Evolutionary conservation across 1,284 basidiomycete genomes (phyloP), one percentile per base, ranked within the genome.

Genomic region (Athelia sp.): DNA sequence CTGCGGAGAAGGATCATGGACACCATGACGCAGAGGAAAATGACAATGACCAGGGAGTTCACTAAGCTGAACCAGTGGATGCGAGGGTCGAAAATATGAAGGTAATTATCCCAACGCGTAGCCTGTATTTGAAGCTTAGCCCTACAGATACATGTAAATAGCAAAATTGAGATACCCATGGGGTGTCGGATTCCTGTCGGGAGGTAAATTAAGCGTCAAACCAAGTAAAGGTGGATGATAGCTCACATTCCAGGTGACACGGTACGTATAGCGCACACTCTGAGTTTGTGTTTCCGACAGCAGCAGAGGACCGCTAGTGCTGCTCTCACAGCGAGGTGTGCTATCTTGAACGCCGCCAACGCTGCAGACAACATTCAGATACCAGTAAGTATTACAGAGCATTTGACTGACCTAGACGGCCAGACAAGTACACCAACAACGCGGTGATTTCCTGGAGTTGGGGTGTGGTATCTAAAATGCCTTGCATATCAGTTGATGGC

Each of bases 61-160:
- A 98, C 79, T 52, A 99, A 78, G 58, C 90, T 93, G 70, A 98
- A 94, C 87, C 87, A 90, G 64, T 96, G 92, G 49, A 90, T 90
- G 47, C 79, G 79, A 32, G 84, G 86, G 58, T 89, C 85, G 56
- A 87, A 84, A 47, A 89, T 84, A 55, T 87, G 85, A 13, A 96
- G 76, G 63, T 99, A 98, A 59, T 89, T 90, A 64, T 99, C 96
- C 96, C 96, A 98, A 47, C 96, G 79, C 1, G 93, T 95, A 4
- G 93, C 92, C 88, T 90, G 66, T 6, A 57, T 55, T 50, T 65
- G 64, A 36, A 51, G 8, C 40, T 47, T 31, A 32, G 32, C 15
- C 6, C 40, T 31, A 43, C 52, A 44, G 22, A 6, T 1, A 11
- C 15, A 48, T 26, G 52, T 40, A 46, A 18, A 21, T 50, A 45